A percentile compares a stretch with the other conserved stretches of the same genome.
Conservation (phyloP, 2,329 filamentous ascomycete species). For the Acrodontium crateriforme region DNA sequence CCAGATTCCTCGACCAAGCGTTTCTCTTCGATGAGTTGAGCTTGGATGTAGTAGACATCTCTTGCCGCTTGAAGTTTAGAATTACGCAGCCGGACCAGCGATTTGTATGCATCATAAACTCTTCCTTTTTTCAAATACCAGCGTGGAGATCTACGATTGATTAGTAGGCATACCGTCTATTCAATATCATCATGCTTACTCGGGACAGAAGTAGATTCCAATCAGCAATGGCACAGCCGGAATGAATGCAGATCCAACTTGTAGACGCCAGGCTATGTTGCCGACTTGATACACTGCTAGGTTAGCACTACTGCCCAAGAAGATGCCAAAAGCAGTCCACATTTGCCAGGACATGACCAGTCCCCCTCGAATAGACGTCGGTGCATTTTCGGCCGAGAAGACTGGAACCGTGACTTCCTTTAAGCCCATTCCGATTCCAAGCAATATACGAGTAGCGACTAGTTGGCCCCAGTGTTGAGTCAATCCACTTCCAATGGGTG, state of each 20-base stretch:
- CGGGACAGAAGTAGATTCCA: slow-evolving; percentile 27
- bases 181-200: slow-evolving; percentile 15
- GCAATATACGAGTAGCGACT: slow-evolving; percentile 23
- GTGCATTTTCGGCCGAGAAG: slow-evolving; percentile 43
- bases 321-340: slow-evolving; percentile 34
- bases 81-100: slow-evolving; percentile 34
- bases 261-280: slow-evolving; percentile 29
- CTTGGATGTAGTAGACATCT: slow-evolving; percentile 39
- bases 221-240: slow-evolving; percentile 32
- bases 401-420: slow-evolving; percentile 32
- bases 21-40: slow-evolving; percentile 18
- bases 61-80: slow-evolving; percentile 40
- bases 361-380: slow-evolving; percentile 40
- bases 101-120: slow-evolving; percentile 33
- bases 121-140: slow-evolving; percentile 33
- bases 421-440: slow-evolving; percentile 31
- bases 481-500: slow-evolving; percentile 53
- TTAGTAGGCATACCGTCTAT: slow-evolving; percentile 7
- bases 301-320: slow-evolving; percentile 29
- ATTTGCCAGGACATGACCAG: slow-evolving; percentile 42
- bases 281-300: slow-evolving; percentile 28
- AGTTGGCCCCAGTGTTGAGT: slow-evolving; percentile 40
- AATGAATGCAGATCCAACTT: slow-evolving; percentile 34
- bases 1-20: slow-evolving; percentile 13
- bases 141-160: slow-evolving; percentile 5